Conservation (phyloP, 192 early-diverging fungal species). For the Umbelopsis ramanniana region DNA sequence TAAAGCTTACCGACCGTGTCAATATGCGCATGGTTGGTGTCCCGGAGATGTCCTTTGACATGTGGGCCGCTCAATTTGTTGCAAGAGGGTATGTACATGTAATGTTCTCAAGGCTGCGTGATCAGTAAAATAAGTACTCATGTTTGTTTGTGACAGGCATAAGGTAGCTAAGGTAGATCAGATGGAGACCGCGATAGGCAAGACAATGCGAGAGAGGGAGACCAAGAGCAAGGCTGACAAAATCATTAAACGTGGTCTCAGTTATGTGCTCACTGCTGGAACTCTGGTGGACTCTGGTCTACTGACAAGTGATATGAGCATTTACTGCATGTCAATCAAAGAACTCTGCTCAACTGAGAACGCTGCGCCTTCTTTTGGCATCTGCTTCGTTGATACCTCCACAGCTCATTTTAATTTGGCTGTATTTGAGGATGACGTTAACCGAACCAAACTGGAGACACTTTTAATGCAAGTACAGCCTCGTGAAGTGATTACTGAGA, state of each 20-base stretch:
- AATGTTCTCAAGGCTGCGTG: too few species aligned
- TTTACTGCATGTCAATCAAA: slow-evolving; percentile 96
- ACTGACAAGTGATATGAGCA: slow-evolving; percentile 87
- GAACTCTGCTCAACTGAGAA: slow-evolving; percentile 41
- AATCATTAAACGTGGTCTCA: slow-evolving; percentile 85
- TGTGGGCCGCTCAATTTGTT: slow-evolving; percentile 96
- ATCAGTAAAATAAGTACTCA: background rate
- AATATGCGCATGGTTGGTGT: slow-evolving; percentile 99
- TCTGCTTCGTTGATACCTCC: slow-evolving; percentile 95
- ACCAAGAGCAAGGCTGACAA: slow-evolving; percentile 60
- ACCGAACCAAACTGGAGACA: slow-evolving; percentile 92
- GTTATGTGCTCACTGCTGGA: slow-evolving; percentile 85
- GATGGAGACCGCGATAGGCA: slow-evolving; percentile 93
- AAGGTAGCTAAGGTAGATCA: slow-evolving; percentile 98
- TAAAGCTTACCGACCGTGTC: slow-evolving; percentile 93
- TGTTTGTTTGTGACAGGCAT: slow-evolving; percentile 30
- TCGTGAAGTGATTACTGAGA: slow-evolving; percentile 88
- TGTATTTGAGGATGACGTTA: slow-evolving; percentile 81
- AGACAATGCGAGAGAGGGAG: slow-evolving; percentile 84
- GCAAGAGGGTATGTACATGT: slow-evolving; percentile 75
- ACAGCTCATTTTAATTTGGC: slow-evolving; percentile 91
- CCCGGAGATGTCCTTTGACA: slow-evolving; percentile 91
- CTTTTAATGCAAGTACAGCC: slow-evolving; percentile 92
- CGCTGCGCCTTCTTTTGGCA: slow-evolving; percentile 68
- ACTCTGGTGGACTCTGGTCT: slow-evolving; percentile 90